phyloP scores from a whole-genome alignment of 2,329 filamentous ascomycete genomes.

The Lachnum nothofagi region DNA sequence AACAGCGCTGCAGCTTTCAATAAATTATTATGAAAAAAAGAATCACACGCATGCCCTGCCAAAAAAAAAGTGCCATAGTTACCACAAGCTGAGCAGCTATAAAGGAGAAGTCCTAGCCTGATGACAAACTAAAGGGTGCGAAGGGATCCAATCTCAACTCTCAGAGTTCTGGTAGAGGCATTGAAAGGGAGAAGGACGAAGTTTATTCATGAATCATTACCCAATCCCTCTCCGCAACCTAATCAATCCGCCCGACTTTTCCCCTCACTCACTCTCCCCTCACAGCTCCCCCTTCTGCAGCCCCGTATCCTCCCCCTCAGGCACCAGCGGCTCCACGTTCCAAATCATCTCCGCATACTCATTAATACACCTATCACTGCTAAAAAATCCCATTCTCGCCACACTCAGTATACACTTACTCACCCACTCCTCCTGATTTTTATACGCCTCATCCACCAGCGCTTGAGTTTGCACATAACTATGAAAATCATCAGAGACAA shows the following conservation, averaged over 20 bases:
- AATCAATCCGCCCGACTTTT: background rate
- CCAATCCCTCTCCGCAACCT: too few species aligned
- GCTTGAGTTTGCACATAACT: conserved; percentile 88
- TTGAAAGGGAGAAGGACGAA: too few species aligned
- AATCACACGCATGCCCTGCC: too few species aligned
- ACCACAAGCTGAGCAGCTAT: too few species aligned
- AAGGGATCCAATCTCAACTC: too few species aligned
- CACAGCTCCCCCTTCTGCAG: conserved; percentile 24
- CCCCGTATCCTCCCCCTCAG: conserved; percentile 15
- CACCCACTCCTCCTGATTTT: conserved; percentile 87
- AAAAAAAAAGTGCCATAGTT: too few species aligned
- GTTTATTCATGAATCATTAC: background rate
- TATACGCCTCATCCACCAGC: conserved; percentile 86
- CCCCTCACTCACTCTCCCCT: background rate
- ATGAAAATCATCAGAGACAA: conserved; percentile 95
- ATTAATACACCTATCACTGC: conserved; percentile 87
- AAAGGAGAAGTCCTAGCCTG: too few species aligned
- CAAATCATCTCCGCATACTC: conserved; percentile 97
- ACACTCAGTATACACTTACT: conserved; percentile 86
- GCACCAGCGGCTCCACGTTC: conserved; percentile 75
- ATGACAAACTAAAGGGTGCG: too few species aligned
- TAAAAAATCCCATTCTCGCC: conserved; percentile 95
- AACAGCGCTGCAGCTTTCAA: too few species aligned
- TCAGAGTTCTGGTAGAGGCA: too few species aligned
- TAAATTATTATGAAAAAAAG: too few species aligned